Evolutionary conservation across 345 rosid species (phyloP), one percentile per base, ranked within the genome.

Genomic region (Sapria himalayana): DNA sequence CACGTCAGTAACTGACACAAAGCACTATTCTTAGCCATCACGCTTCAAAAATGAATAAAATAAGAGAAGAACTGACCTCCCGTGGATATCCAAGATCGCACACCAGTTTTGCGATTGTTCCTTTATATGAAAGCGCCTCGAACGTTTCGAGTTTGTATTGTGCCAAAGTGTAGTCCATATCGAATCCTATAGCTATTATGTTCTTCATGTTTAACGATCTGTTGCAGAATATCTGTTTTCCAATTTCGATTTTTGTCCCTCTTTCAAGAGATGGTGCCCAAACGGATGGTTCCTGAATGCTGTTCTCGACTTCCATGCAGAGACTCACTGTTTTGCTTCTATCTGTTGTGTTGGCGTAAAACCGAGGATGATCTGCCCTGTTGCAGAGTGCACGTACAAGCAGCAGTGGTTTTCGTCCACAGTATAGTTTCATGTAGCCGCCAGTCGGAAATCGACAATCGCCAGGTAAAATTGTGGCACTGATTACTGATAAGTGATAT

Each of bases 81-180:
- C 19, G 46, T 29, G 94, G 91, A 66, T 82, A 89, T 33, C 98
- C 91, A 63, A 89, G 69, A 63, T 79, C 72, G 63, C 74, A 49
- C 3, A 89, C 98, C 71, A 89, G 51, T 59, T 89, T 89, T 55
- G 48, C 65, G 50, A 82, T 58, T 15, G 98, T 89, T 65, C 98
- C 94, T 46, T 65, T 72, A 50, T 82, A 89, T 1, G 93, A 85
- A 59, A 89, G 98, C 37, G 94, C 58, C 59, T 89, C 98, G 39
- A 89, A 89, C 35, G 98, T 82, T 46, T 79, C 98, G 22, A 94
- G 73, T 49, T 71, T 89, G 67, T 89, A 89, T 49, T 89, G 98
- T 17, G 98, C 98, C 62, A 82, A 64, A 15, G 98, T 89, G 59
- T 89, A 89, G 59, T 89, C 98, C 98, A 89, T 89, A 61, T 89